Evolutionary conservation across 176 grass and related monocot genomes (phyloP), one percentile per base, ranked within the genome.

Genomic region (Ananas comosus): DNA sequence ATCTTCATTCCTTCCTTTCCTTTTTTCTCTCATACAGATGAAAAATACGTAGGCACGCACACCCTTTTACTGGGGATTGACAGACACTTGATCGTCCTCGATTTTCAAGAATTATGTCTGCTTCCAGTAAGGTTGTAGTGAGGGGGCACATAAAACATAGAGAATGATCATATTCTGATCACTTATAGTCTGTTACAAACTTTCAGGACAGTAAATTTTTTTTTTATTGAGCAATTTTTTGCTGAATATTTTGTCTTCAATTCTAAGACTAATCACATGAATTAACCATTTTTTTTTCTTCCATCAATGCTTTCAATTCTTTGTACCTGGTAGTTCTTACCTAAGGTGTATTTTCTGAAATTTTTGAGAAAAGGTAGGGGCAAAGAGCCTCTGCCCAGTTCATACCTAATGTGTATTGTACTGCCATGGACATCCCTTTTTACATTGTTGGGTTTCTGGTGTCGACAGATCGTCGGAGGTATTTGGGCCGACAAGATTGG

Each of bases 401-500:
- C 54, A 17, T 59, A 59, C 14, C 19, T 59, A 17, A 59, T 17
- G 54, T 18, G 19, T 59, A 18, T 9, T 59, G 54, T 59, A 59
- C 54, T 59, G 14, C 13, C 16, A 59, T 59, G 54, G 54, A 59
- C 17, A 61, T 61, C 16, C 56, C 19, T 21, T 59, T 61, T 9
- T 18, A 10, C 21, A 4, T 61, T 61, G 10, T 18, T 61, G 56
- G 10, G 16, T 19, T 18, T 61, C 56, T 18, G 13, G 49, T 80
- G 21, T 53, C 11, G 78, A 74, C 92, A 97, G 89, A 97, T 97
- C 74, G 63, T 82, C 72, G 94, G 94, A 78, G 94, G 94, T 76
- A 97, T 97, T 69, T 97, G 94, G 86, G 87, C 89, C 10, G 94
- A 97, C 64, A 87, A 77, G 49, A 89, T 92, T 66, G 93, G 93